phyloP scores from a whole-genome alignment of 108 stramenopile species.

The Nitzschia palea region DNA sequence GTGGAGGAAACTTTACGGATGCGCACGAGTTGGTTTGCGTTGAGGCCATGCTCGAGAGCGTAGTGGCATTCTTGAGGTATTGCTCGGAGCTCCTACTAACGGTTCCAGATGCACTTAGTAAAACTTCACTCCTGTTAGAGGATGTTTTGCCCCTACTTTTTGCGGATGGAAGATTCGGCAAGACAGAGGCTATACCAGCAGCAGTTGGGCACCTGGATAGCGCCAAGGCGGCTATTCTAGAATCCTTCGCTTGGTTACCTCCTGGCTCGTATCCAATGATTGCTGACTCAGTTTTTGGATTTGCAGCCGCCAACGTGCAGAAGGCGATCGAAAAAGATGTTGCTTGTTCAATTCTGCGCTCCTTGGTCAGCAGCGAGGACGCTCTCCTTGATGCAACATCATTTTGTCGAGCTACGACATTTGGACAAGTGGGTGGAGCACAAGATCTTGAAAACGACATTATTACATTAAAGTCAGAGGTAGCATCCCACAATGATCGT shows the following conservation, averaged over 20 bases:
- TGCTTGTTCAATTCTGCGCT: conserved; percentile 67
- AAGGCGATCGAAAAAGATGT: conserved; percentile 55
- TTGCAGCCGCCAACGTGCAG: conserved; percentile 74
- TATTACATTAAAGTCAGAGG: conserved; percentile 49
- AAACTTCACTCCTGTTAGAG: conserved; percentile 67
- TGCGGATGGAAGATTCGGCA: conserved; percentile 61
- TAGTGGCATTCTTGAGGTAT: conserved; percentile 73
- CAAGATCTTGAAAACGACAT: conserved; percentile 60
- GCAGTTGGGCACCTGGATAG: conserved; percentile 61
- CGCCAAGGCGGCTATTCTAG: conserved; percentile 77
- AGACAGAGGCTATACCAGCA: conserved; percentile 34
- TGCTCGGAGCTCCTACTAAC: conserved; percentile 73
- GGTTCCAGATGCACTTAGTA: conserved; percentile 81
- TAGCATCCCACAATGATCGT: conserved; percentile 62
- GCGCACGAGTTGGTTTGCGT: conserved; percentile 73
- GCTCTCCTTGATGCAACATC: conserved; percentile 64
- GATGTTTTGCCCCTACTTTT: conserved; percentile 64
- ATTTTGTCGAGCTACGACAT: conserved; percentile 46
- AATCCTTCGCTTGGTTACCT: conserved; percentile 89
- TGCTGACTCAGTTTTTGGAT: conserved; percentile 77
- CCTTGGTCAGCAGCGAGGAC: conserved; percentile 68
- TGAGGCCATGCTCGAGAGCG: conserved; percentile 66
- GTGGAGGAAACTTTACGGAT: conserved; percentile 45
- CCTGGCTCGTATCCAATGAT: conserved; percentile 84
- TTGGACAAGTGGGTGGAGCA: conserved; percentile 66